Percentiles rank a stretch among this genome's conserved stretches.
Evolutionary conservation across 2,329 filamentous ascomycete genomes (phyloP).

Genomic region (Ceratocystis variospora): DNA sequence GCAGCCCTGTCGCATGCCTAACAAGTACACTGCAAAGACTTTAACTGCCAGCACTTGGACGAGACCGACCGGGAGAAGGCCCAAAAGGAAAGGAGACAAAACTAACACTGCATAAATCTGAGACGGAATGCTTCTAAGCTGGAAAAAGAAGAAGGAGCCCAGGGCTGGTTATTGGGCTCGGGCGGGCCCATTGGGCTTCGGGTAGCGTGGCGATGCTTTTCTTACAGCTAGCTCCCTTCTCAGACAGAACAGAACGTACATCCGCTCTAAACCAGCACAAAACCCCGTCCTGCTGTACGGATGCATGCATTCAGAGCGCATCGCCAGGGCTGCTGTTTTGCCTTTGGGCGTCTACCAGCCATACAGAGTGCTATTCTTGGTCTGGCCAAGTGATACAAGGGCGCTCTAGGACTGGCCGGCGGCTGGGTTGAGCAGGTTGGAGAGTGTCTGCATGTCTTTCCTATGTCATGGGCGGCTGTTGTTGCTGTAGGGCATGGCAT

Average conservation of each 20-base stretch:
- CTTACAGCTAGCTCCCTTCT: not conserved
- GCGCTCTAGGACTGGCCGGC: not conserved
- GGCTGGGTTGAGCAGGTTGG: not conserved
- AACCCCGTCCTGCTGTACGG: not conserved
- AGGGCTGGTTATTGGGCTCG: not conserved
- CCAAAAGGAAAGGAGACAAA: not conserved
- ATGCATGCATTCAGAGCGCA: not conserved
- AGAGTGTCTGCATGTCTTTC: too few species aligned
- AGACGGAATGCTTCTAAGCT: not conserved
- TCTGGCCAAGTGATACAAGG: not conserved
- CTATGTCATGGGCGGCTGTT: not conserved
- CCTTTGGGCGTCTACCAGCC: not conserved
- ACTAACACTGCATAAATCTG: not conserved
- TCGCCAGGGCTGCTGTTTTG: not conserved
- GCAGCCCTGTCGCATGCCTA: conserved; percentile 2
- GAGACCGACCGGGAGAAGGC: not conserved
- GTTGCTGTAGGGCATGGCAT: not conserved
- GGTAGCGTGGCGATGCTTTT: not conserved
- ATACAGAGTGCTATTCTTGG: not conserved
- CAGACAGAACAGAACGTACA: not conserved
- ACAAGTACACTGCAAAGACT: conserved; percentile 1
- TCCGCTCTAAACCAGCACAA: not conserved
- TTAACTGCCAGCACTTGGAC: not conserved
- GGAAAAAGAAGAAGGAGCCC: not conserved
- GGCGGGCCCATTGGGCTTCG: not conserved